These are phyloP conservation scores for Coemansia guatemalensis DNA, from an alignment of 192 early-diverging fungal genomes.

Conservation along the genomic window DNA sequence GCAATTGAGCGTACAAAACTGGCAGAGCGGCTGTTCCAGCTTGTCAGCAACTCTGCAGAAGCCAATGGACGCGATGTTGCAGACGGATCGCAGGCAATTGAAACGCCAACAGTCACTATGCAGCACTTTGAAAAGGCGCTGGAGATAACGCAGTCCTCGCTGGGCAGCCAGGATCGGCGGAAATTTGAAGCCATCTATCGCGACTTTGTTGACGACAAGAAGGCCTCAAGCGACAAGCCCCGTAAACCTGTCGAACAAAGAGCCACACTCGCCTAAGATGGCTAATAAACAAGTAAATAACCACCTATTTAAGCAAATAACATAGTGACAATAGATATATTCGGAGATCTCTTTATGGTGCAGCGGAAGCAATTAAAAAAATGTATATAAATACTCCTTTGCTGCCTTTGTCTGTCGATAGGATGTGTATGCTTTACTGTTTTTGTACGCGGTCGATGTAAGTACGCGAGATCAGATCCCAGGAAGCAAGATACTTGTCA, in stretches of 20 bases:
- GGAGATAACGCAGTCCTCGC: conserved; percentile 27
- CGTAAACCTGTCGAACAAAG: conserved; percentile 37
- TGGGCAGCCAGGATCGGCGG: conserved; percentile 22
- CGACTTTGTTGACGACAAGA: conserved; percentile 53
- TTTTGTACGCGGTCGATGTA: conserved; percentile 74
- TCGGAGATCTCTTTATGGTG: too few species aligned
- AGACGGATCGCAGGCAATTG: neutral
- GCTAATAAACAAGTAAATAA: neutral
- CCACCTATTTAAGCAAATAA: neutral
- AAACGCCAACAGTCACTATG: conserved; percentile 25
- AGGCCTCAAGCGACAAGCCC: conserved; percentile 13
- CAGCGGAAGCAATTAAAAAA: too few species aligned
- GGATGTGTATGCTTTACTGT: conserved; percentile 33
- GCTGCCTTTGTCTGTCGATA: too few species aligned
- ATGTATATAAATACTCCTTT: too few species aligned
- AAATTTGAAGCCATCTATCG: conserved; percentile 42
- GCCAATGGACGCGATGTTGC: neutral
- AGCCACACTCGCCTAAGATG: conserved; percentile 42
- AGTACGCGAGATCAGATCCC: conserved; percentile 77
- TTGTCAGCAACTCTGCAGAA: neutral
- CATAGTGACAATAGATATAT: conserved; percentile 1
- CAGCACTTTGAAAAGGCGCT: conserved; percentile 32
- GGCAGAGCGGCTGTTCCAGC: conserved; percentile 19
- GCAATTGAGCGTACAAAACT: conserved; percentile 20
- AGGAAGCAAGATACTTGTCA: conserved; percentile 86